Base-by-base conservation (phyloP, 352 stramenopile genomes). In the Phytophthora melonis region DNA sequence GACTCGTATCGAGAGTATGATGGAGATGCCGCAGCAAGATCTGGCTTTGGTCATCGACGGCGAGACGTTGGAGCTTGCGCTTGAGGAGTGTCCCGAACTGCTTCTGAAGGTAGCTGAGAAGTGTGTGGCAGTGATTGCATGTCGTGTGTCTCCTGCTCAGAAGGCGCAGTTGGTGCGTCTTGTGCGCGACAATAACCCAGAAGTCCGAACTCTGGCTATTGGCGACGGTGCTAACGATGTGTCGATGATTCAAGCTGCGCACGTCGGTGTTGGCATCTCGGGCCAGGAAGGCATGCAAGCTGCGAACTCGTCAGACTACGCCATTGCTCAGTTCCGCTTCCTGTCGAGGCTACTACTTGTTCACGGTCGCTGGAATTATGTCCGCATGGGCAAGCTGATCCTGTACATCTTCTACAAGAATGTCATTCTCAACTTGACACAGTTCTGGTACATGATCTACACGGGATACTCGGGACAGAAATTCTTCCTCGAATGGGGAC, bases 321-420 rank as follows among this genome's bases (percentile, higher is more conserved):
- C 95, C 41, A 98, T 99, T 61, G 95, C 91, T 18, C 91, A 98
- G 72, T 99, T 99, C 83, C 89, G 90, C 0, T 98, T 98, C 74
- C 69, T 99, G 14, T 87, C 89, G 63, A 88, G 91, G 0, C 72
- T 99, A 45, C 68, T 98, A 43, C 83, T 99, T 39, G 92, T 98
- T 13, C 95, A 99, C 70, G 97, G 97, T 7, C 92, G 94, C 13
- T 98, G 91, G 90, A 97, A 98, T 72, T 99, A 99, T 72, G 77
- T 97, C 13, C 91, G 97, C 47, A 97, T 98, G 78, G 92, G 89
- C 54, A 98, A 97, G 71, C 77, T 98, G 6, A 96, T 98, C 49
- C 63, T 98, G 47, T 98, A 98, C 79, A 97, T 94, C 49, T 98
- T 98, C 74, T 98, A 98, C 92, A 98, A 98, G 79, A 98, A 98